phyloP scores from a whole-genome alignment of 1,284 basidiomycete species.

The Xanthoconium separans region DNA sequence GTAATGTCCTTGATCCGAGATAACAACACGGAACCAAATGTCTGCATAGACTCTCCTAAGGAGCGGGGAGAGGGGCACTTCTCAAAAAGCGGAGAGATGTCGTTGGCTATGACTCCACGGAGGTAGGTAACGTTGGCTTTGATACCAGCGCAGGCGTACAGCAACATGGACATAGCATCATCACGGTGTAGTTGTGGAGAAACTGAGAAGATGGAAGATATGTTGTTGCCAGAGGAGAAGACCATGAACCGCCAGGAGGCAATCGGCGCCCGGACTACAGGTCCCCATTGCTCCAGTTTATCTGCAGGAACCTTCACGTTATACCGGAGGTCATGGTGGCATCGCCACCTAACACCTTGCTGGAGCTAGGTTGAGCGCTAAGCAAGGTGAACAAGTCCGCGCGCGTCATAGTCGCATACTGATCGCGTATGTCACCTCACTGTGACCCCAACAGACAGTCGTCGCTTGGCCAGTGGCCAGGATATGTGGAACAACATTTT shows the following conservation, averaged over 20 bases:
- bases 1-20: slow-evolving; percentile 10
- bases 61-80: slow-evolving; percentile 18
- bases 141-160: slow-evolving; percentile 17
- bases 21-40: slow-evolving; percentile 15
- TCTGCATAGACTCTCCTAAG: slow-evolving; percentile 12
- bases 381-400: too few relatives aligned
- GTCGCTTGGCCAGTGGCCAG: too few relatives aligned
- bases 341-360: too few relatives aligned
- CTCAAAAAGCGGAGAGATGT: slow-evolving; percentile 25
- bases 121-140: slow-evolving; percentile 8
- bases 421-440: too few relatives aligned
- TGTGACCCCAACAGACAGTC: too few relatives aligned
- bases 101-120: slow-evolving; percentile 15
- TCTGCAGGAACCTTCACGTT: too few relatives aligned
- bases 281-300: slow-evolving; percentile 5
- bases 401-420: too few relatives aligned
- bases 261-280: slow-evolving; percentile 19
- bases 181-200: slow-evolving; percentile 15
- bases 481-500: too few relatives aligned
- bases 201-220: slow-evolving; percentile 11
- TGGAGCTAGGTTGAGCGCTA: too few relatives aligned
- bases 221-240: slow-evolving; percentile 11
- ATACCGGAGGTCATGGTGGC: too few relatives aligned
- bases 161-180: slow-evolving; percentile 15
- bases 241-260: slow-evolving; percentile 12